Evolutionary conservation across 2,329 filamentous ascomycete species (phyloP).

Genomic region (Fusarium incarnatum): DNA sequence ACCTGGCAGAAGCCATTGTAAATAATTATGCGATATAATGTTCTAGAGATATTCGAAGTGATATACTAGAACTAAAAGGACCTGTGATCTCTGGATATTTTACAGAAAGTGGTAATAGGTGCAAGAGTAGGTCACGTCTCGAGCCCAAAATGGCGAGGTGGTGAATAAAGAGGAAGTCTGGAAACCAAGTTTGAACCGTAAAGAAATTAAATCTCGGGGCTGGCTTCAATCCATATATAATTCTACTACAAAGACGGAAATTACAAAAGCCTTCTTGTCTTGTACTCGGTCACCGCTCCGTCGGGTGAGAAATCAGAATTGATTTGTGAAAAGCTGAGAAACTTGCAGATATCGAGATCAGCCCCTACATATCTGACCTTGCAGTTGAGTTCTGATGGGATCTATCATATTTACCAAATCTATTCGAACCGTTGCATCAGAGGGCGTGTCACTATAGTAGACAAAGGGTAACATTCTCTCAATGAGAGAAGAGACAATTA

Average conservation of each 20-base stretch:
- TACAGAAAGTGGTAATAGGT: neutral
- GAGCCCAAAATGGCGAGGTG: slow-evolving; percentile 22
- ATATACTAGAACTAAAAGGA: neutral
- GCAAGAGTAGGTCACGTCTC: neutral
- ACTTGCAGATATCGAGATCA: slow-evolving; percentile 7
- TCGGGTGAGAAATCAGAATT: neutral
- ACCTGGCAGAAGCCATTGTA: neutral
- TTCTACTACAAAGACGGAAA: neutral
- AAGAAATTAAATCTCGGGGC: neutral
- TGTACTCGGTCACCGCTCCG: neutral
- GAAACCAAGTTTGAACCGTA: neutral
- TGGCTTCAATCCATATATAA: neutral
- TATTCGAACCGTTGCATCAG: neutral
- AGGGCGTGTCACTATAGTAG: neutral
- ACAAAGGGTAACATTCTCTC: neutral
- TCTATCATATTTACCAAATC: neutral
- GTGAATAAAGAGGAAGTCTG: neutral
- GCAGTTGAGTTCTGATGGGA: neutral
- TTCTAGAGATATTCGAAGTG: neutral
- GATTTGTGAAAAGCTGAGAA: neutral
- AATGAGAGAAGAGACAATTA: neutral
- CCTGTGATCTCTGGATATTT: too few relatives aligned
- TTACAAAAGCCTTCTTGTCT: neutral
- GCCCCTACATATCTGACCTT: neutral
- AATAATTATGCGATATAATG: neutral